phyloP scores from a whole-genome alignment of 352 stramenopile genomes.

The Phytopythium boreale region DNA sequence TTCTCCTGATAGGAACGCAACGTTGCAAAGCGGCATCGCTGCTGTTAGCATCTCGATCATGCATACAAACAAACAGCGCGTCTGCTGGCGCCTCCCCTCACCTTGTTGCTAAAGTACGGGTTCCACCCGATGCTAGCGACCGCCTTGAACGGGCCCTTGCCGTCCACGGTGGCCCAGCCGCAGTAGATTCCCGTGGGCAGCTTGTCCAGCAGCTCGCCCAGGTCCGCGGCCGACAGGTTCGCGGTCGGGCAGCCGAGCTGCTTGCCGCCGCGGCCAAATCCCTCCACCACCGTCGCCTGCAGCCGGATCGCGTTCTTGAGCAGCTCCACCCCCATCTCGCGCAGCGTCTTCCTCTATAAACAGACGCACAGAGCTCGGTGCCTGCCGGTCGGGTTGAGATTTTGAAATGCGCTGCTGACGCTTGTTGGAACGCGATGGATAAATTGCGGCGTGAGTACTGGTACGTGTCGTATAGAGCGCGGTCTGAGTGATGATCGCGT shows the following conservation, averaged over 20 bases:
- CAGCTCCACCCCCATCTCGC: conserved; percentile 44
- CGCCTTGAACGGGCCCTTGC: conserved; percentile 85
- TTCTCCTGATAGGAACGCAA: conserved; percentile 72
- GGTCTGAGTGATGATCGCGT: not conserved
- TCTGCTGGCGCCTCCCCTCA: conserved; percentile 13
- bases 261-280: conserved; percentile 94
- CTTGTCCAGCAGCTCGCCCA: conserved; percentile 78
- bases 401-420: conserved; percentile 1
- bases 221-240: conserved; percentile 89
- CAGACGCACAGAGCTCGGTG: too few species aligned
- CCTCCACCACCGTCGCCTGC: conserved; percentile 89
- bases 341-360: not conserved
- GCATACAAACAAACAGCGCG: not conserved
- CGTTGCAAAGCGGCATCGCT: not conserved
- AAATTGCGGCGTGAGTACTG: not conserved
- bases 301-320: conserved; percentile 70
- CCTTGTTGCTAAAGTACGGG: conserved; percentile 92
- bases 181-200: conserved; percentile 92
- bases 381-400: not conserved
- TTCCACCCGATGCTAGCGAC: conserved; percentile 98
- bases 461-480: not conserved
- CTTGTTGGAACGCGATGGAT: not conserved
- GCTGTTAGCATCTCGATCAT: conserved; percentile 3
- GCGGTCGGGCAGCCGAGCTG: conserved; percentile 95
- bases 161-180: conserved; percentile 90